Conservation (phyloP, 495 filamentous ascomycete genomes). For the Neurospora sp. region DNA sequence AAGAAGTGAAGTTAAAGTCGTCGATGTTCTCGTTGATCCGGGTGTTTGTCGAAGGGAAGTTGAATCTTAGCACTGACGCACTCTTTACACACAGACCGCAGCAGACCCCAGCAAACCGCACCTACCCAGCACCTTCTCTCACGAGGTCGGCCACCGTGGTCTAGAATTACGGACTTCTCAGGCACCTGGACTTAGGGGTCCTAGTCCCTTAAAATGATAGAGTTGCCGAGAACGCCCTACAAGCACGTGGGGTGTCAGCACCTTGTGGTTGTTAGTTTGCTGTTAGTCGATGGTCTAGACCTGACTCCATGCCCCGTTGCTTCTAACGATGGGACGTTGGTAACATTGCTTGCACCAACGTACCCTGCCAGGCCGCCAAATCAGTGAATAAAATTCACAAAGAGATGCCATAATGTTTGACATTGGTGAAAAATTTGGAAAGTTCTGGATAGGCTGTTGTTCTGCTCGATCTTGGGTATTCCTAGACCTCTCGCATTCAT, state of each 20-base stretch:
- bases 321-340: background rate
- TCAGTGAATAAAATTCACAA: background rate
- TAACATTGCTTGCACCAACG: background rate
- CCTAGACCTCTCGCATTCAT: background rate
- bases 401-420: background rate
- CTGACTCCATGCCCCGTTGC: background rate
- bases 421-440: background rate
- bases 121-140: background rate
- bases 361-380: background rate
- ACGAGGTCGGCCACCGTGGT: background rate
- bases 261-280: background rate
- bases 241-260: background rate
- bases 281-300: background rate
- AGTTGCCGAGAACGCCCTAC: background rate
- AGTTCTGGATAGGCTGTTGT: background rate
- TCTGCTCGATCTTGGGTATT: background rate
- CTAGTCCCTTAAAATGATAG: background rate
- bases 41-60: background rate
- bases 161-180: background rate
- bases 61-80: background rate
- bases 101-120: background rate
- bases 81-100: background rate
- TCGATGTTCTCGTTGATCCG: background rate
- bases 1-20: background rate
- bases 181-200: background rate